These are phyloP conservation scores for Backusella macrospora DNA, from an alignment of 192 early-diverging fungal species.

Conservation along the genomic window DNA sequence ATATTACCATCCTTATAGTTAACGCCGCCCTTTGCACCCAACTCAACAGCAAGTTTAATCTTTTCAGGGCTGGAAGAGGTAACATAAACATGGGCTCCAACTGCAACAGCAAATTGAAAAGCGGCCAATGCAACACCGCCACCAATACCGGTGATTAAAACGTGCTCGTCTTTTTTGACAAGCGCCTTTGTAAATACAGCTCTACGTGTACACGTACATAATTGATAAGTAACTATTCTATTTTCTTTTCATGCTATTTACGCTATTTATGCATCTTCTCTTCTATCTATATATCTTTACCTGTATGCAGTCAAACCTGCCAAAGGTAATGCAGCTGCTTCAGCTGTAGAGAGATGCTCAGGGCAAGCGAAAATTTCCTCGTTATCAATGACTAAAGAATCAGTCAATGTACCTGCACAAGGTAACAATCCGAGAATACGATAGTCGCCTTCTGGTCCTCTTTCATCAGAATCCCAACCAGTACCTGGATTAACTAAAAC, in stretches of 20 bases:
- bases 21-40: constrained; percentile 72
- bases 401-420: constrained; percentile 55
- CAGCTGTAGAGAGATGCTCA: constrained; percentile 55
- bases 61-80: constrained; percentile 68
- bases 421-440: constrained; percentile 42
- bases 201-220: constrained; percentile 29
- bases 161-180: constrained; percentile 52
- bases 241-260: not conserved
- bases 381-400: constrained; percentile 51
- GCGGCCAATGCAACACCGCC: constrained; percentile 74
- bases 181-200: constrained; percentile 65
- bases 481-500: constrained; percentile 17
- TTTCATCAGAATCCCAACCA: constrained; percentile 53
- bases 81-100: constrained; percentile 72
- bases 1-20: constrained; percentile 65
- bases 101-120: constrained; percentile 64
- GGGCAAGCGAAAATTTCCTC: constrained; percentile 55
- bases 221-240: not conserved
- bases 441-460: constrained; percentile 56
- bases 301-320: constrained; percentile 64
- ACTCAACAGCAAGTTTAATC: constrained; percentile 56
- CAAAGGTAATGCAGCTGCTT: constrained; percentile 72
- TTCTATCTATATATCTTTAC: constrained; percentile 18
- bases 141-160: constrained; percentile 75
- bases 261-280: not conserved